Base-by-base conservation (phyloP, 768 basidiomycete genomes). In the Podaxis rugospora region DNA sequence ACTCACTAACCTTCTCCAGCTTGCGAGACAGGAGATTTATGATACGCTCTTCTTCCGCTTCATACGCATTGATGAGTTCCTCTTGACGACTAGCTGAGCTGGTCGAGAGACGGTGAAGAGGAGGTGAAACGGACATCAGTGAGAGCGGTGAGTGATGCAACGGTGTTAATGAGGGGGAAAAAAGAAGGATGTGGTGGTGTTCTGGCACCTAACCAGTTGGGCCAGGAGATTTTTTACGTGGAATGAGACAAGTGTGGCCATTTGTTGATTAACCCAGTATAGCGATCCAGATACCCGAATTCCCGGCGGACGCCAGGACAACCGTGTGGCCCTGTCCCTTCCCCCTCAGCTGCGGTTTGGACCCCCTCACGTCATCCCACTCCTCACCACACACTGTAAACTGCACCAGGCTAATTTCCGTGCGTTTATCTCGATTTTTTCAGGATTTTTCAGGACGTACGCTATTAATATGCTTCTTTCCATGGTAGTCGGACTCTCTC, bases 11-110 rank as follows among this genome's bases (percentile, higher is more conserved):
- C 86, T 90, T 82, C 75, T 93, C 90, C 55, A 94, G 78, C 71
- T 93, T 94, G 66, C 91, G 80, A 27, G 89, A 92, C 57, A 94
- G 75, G 5, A 89, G 78, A 62, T 92, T 93, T 65, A 92, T 89
- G 57, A 94, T 92, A 49, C 91, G 85, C 70, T 94, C 92, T 73
- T 94, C 91, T 73, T 94, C 92, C 10, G 92, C 92, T 67, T 93
- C 92, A 71, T 92, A 93, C 21, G 89, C 88, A 72, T 93, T 92
- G 69, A 93, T 93, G 69, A 93, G 78, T 55, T 84, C 87, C 69
- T 93, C 91, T 66, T 87, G 83, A 9, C 62, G 64, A 62, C 77
- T 80, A 40, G 84, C 75, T 67, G 80, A 84, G 36, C 81, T 76
- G 2, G 77, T 75, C 10, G 86, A 85, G 59, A 75, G 68, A n/a